Evolutionary conservation across 2,329 filamentous ascomycete genomes (phyloP).

Genomic region (Thielaviopsis populi): DNA sequence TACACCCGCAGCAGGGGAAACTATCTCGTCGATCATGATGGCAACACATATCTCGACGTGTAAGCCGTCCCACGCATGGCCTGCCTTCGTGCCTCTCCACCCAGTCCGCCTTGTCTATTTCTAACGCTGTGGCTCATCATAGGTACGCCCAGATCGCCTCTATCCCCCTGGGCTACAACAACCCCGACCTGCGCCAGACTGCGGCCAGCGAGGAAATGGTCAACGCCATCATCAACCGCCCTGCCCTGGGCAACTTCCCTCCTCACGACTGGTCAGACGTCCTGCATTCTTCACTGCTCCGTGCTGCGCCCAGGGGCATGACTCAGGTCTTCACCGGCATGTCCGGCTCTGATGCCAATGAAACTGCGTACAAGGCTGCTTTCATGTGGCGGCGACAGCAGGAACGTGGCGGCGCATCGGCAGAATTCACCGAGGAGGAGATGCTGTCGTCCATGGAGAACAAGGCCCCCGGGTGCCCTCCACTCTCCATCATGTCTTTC

Average conservation of each 20-base stretch:
- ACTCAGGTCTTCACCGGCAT: conserved; percentile 70
- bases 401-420: conserved; percentile 53
- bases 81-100: not conserved
- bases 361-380: conserved; percentile 72
- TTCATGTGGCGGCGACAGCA: conserved; percentile 68
- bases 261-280: conserved; percentile 59
- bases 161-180: conserved; percentile 73
- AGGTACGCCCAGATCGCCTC: conserved; percentile 71
- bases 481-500: conserved; percentile 67
- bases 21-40: conserved; percentile 61
- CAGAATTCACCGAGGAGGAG: conserved; percentile 58
- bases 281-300: conserved; percentile 54
- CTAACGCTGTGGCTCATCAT: not conserved
- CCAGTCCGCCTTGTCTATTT: not conserved
- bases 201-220: conserved; percentile 58
- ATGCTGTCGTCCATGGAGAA: conserved; percentile 55
- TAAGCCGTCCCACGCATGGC: conserved; percentile 27
- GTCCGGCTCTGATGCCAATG: conserved; percentile 69
- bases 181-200: conserved; percentile 49
- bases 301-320: conserved; percentile 57
- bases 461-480: conserved; percentile 54
- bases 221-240: conserved; percentile 60
- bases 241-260: conserved; percentile 68
- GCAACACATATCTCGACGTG: conserved; percentile 59
- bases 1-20: conserved; percentile 64